Percentiles rank a stretch among this genome's conserved stretches.
phyloP scores from a whole-genome alignment of 768 basidiomycete genomes.

The Xerocomus potaroensis region DNA sequence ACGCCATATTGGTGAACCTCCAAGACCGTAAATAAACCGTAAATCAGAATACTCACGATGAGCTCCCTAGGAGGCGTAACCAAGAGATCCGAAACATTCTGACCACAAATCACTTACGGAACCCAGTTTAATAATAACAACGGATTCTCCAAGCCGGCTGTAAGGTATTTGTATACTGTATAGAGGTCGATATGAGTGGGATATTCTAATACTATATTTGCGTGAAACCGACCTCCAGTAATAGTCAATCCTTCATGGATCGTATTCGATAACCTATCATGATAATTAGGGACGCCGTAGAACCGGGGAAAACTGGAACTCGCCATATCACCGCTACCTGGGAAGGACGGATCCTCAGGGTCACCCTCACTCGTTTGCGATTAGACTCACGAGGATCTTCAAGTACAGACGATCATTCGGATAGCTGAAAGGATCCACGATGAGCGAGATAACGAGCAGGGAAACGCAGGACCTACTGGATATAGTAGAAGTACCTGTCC shows the following conservation, averaged over 20 bases:
- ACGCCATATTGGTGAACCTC: neutral
- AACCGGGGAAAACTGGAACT: neutral
- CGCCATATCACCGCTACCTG: neutral
- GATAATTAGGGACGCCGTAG: neutral
- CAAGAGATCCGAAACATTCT: too few species aligned
- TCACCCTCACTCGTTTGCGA: neutral
- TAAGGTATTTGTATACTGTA: neutral
- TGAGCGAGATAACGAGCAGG: neutral
- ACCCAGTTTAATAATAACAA: neutral
- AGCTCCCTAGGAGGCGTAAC: neutral
- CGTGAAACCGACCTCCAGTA: neutral
- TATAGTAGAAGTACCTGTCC: constrained; percentile 2
- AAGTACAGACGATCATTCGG: neutral
- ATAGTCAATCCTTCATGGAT: neutral
- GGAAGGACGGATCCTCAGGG: neutral
- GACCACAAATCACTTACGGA: neutral
- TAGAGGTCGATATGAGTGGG: neutral
- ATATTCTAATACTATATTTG: neutral
- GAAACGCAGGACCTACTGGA: neutral
- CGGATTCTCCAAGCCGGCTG: neutral
- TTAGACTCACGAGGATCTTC: neutral
- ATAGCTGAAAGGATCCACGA: neutral
- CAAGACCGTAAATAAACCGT: too few species aligned
- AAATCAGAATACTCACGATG: neutral
- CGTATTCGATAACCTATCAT: neutral